phyloP scores from a whole-genome alignment of 345 rosid genomes.

The Eucalyptus sp. region DNA sequence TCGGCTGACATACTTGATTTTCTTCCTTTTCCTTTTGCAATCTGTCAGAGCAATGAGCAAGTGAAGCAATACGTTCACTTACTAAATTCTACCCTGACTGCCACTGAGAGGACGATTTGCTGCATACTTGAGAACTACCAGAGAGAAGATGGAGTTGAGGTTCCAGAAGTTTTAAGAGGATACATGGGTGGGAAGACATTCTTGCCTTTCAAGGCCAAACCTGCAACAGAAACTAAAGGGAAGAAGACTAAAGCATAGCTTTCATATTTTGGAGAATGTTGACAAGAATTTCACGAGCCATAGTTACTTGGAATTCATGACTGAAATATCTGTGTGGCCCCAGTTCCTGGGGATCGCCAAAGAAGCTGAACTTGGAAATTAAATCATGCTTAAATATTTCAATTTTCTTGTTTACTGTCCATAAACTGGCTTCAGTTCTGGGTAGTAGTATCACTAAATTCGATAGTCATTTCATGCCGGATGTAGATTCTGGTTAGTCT shows the following conservation, averaged over 20 bases:
- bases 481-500: background rate
- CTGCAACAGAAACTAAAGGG: slow-evolving; percentile 32
- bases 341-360: background rate
- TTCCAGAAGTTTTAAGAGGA: slow-evolving; percentile 56
- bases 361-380: background rate
- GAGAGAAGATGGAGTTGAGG: slow-evolving; percentile 68
- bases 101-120: slow-evolving; percentile 92
- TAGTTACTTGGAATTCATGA: background rate
- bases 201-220: slow-evolving; percentile 68
- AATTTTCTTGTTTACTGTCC: background rate
- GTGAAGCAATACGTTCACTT: slow-evolving; percentile 71
- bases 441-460: background rate
- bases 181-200: slow-evolving; percentile 68
- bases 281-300: background rate
- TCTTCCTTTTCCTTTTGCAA: background rate
- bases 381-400: background rate
- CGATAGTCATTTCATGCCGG: background rate
- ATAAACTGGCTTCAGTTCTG: background rate
- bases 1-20: background rate
- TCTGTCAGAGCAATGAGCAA: slow-evolving; percentile 68
- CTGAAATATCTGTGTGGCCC: background rate
- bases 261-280: background rate
- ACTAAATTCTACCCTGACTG: slow-evolving; percentile 88
- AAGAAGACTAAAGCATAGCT: slow-evolving; percentile 27
- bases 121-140: slow-evolving; percentile 92